phyloP scores from a whole-genome alignment of 108 stramenopile species.

The Schizochytrium sp. region DNA sequence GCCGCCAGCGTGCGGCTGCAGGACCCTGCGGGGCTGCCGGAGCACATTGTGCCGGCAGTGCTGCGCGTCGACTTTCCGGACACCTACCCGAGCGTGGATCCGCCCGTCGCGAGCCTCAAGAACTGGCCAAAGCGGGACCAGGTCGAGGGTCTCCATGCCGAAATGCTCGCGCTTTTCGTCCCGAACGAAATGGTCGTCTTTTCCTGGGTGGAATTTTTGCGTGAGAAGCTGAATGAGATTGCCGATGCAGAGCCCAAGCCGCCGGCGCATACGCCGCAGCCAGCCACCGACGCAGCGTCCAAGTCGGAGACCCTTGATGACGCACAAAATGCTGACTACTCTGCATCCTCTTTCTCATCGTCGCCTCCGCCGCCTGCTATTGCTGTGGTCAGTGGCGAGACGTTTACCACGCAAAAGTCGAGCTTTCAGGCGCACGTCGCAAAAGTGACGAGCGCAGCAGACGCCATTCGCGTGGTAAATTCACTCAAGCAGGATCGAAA shows the following conservation, averaged over 20 bases:
- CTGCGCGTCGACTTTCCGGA: conserved; percentile 36
- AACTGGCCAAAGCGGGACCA: conserved; percentile 26
- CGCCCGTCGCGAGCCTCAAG: conserved; percentile 36
- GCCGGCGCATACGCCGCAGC: background rate
- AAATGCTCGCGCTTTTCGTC: conserved; percentile 43
- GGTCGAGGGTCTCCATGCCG: conserved; percentile 23
- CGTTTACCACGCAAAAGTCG: conserved; percentile 36
- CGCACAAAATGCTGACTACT: conserved; percentile 35
- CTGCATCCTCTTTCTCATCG: conserved; percentile 30
- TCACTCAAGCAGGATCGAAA: conserved; percentile 54
- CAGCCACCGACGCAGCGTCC: background rate
- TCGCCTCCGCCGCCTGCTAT: conserved; percentile 40
- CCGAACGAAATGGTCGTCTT: conserved; percentile 44
- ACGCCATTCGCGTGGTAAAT: conserved; percentile 52
- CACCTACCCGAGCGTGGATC: conserved; percentile 27
- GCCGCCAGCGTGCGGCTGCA: conserved; percentile 29
- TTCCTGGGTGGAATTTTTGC: conserved; percentile 55
- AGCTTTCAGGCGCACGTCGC: conserved; percentile 62
- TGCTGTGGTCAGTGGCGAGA: conserved; percentile 33
- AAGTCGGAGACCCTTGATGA: background rate
- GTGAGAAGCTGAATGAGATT: conserved; percentile 21
- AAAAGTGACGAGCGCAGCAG: conserved; percentile 48
- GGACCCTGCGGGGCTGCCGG: background rate
- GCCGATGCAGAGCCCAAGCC: background rate
- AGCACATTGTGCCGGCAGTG: background rate